Base-by-base conservation (phyloP, 768 basidiomycete genomes). In the Mycena rosella region DNA sequence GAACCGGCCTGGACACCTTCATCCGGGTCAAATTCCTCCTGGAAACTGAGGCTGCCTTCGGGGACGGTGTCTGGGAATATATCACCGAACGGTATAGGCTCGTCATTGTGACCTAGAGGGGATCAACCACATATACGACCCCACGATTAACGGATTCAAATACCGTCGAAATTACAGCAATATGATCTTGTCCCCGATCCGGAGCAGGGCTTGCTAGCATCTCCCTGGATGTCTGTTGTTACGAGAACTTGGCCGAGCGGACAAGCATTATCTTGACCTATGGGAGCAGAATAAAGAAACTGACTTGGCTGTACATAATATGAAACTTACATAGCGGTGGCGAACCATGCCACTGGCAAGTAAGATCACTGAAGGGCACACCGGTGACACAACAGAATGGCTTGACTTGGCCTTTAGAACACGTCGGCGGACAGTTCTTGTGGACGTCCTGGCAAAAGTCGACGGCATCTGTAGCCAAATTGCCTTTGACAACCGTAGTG, bases 161-260 rank as follows among this genome's bases (percentile, higher is more conserved):
- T 53, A 55, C 61, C 61, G 15, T 54, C 27, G 38, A 38, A 63
- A 26, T 74, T 63, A 34, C 73, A 74, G 42, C 71, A 74, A 58
- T 72, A 74, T 10, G 64, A 56, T 47, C 71, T 64, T 40, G 51
- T 64, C 13, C 56, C 62, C 17, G 63, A 63, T 24, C 70, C 70
- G 27, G 63, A 30, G 52, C 73, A 74, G 13, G 71, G 51, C 15
- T 54, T 58, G 24, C 53, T 36, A 13, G 68, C 72, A 62, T 73
- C 74, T 51, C 72, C 74, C 57, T 73, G 72, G 26, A 74, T 70
- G 45, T 73, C 74, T 27, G 68, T 74, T 17, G 71, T 72, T 67
- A 71, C 47, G 57, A 44, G 32, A 3, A 63, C 26, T 30, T 63
- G 52, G 1, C 61, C 61, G 13, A 54, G 20, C 27, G 51, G 61